phyloP scores from a whole-genome alignment of 2,329 filamentous ascomycete genomes.

The Penicillium sp. region DNA sequence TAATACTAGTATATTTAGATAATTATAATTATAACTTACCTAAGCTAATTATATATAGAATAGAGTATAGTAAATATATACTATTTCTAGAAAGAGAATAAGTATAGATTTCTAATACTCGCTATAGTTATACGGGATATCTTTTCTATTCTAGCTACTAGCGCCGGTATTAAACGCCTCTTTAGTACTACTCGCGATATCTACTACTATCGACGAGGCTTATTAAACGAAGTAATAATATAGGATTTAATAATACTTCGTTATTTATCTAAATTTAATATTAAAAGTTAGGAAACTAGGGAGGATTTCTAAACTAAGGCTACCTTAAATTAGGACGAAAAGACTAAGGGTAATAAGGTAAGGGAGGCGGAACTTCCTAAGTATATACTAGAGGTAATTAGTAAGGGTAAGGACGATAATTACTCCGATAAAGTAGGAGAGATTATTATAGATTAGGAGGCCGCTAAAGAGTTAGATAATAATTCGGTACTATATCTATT shows the following conservation, averaged over 20 bases:
- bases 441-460: not conserved
- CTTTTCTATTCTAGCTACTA: not conserved
- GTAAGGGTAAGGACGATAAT: not conserved
- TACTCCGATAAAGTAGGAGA: not conserved
- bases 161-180: not conserved
- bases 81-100: not conserved
- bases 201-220: not conserved
- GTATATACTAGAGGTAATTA: too few species aligned
- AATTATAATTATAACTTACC: not conserved
- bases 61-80: not conserved
- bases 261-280: not conserved
- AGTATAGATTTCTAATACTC: not conserved
- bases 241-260: not conserved
- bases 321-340: too few species aligned
- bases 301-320: too few species aligned
- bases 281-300: not conserved
- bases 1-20: not conserved
- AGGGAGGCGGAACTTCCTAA: too few species aligned
- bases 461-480: not conserved
- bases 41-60: not conserved
- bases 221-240: not conserved
- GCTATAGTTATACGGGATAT: not conserved
- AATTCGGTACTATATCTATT: not conserved
- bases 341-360: too few species aligned
- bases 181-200: not conserved